Evolutionary conservation across 495 filamentous ascomycete genomes (phyloP).

Genomic region (Penicillium ucsense): DNA sequence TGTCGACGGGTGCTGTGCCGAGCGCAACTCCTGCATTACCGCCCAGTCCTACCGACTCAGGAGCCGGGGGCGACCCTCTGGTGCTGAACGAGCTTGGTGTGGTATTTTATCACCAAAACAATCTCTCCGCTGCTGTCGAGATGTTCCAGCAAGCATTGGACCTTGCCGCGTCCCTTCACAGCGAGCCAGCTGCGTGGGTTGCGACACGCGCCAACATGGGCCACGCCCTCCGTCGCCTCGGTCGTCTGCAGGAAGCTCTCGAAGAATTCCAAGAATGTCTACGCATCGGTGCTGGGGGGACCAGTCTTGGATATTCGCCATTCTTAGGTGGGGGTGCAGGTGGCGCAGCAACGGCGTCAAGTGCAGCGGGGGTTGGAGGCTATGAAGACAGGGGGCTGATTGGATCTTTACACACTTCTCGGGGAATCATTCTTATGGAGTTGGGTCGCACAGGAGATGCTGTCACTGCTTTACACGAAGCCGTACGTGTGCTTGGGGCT

Average conservation of each 20-base stretch:
- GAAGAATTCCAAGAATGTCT: conserved; percentile 75
- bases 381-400: conserved; percentile 38
- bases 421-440: conserved; percentile 63
- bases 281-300: conserved; percentile 62
- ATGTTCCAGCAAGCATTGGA: conserved; percentile 66
- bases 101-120: conserved; percentile 85
- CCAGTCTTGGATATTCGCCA: conserved; percentile 38
- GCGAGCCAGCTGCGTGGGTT: conserved; percentile 76
- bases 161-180: conserved; percentile 69
- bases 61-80: conserved; percentile 58
- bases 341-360: conserved; percentile 21
- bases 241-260: conserved; percentile 61
- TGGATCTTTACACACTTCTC: conserved; percentile 36
- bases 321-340: conserved; percentile 30
- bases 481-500: conserved; percentile 44
- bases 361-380: conserved; percentile 33
- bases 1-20: conserved; percentile 48
- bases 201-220: conserved; percentile 81
- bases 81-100: conserved; percentile 94
- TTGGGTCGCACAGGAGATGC: conserved; percentile 56
- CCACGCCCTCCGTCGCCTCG: conserved; percentile 70
- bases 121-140: conserved; percentile 57
- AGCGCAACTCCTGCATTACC: conserved; percentile 19
- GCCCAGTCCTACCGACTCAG: conserved; percentile 40
- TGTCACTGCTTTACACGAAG: conserved; percentile 59